These are phyloP conservation scores for Leccinum proliferum DNA, from an alignment of 1,284 basidiomycete genomes.

Conservation along the genomic window DNA sequence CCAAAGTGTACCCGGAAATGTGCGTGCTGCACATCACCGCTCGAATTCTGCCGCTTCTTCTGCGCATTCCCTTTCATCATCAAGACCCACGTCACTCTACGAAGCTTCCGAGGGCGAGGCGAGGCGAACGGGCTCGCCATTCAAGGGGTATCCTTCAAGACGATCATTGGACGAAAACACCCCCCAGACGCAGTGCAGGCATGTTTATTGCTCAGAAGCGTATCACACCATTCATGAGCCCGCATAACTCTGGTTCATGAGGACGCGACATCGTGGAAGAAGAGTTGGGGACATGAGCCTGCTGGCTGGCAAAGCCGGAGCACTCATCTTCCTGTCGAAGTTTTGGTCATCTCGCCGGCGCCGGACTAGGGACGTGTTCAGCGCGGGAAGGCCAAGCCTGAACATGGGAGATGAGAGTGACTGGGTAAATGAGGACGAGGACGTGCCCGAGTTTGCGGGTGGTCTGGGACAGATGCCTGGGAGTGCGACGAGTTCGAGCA, in stretches of 20 bases:
- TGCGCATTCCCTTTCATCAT: conserved; percentile 63
- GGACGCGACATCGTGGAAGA: conserved; percentile 79
- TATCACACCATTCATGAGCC: conserved; percentile 58
- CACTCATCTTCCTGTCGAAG: no score
- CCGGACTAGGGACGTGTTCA: no score
- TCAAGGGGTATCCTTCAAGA: conserved; percentile 36
- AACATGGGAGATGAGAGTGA: no score
- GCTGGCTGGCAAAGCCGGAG: no score
- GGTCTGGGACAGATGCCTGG: no score
- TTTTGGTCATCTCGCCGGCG: no score
- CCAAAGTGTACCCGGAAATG: conserved; percentile 33
- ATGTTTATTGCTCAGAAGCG: conserved; percentile 75
- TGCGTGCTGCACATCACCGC: conserved; percentile 48
- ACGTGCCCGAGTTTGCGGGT: no score
- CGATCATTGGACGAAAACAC: conserved; percentile 43
- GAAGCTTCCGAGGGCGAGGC: conserved; percentile 66
- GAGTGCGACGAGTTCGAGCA: no score
- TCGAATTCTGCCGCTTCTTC: conserved; percentile 73
- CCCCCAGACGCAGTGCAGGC: conserved; percentile 38
- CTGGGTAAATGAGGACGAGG: no score
- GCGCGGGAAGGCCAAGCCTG: no score
- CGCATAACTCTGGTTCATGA: conserved; percentile 36
- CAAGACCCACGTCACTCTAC: conserved; percentile 69
- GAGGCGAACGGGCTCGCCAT: conserved; percentile 48
- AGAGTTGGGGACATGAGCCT: conserved; percentile 43